These are phyloP conservation scores for Hypomyces perniciosus DNA, from an alignment of 2,329 filamentous ascomycete genomes.

Conservation along the genomic window DNA sequence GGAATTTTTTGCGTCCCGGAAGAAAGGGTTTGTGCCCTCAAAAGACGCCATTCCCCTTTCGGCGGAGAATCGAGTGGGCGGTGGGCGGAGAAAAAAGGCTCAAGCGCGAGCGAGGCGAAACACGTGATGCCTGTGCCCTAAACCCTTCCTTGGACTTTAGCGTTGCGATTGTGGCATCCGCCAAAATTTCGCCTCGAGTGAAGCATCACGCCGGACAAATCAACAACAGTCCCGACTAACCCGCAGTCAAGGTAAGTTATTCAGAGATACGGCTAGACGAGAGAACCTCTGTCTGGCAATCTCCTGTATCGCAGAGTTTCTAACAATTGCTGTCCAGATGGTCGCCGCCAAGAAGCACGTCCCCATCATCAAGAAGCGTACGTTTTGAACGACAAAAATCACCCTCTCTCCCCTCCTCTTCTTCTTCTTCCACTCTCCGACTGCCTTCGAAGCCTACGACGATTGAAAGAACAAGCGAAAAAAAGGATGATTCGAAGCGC, in stretches of 20 bases:
- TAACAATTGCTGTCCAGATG: constrained; percentile 59
- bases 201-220: constrained; percentile 30
- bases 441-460: constrained; percentile 5
- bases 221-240: constrained; percentile 30
- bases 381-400: constrained; percentile 36
- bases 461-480: neutral
- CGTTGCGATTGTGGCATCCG: constrained; percentile 24
- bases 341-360: constrained; percentile 99
- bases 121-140: constrained; percentile 30
- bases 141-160: constrained; percentile 30
- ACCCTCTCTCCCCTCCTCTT: neutral
- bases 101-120: neutral
- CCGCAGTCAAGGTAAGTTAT: constrained; percentile 36
- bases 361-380: constrained; percentile 99
- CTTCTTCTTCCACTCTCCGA: neutral
- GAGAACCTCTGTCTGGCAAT: too few relatives aligned
- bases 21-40: constrained; percentile 30
- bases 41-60: constrained; percentile 23
- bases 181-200: constrained; percentile 31
- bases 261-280: too few relatives aligned
- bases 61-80: constrained; percentile 5
- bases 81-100: neutral
- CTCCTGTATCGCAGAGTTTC: constrained; percentile 10
- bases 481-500: constrained; percentile 1
- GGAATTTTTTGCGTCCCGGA: constrained; percentile 19